Percentiles rank a stretch among this genome's conserved stretches.
These are phyloP conservation scores for Exophiala sp. DNA, from an alignment of 2,329 filamentous ascomycete genomes.

Conservation along the genomic window DNA sequence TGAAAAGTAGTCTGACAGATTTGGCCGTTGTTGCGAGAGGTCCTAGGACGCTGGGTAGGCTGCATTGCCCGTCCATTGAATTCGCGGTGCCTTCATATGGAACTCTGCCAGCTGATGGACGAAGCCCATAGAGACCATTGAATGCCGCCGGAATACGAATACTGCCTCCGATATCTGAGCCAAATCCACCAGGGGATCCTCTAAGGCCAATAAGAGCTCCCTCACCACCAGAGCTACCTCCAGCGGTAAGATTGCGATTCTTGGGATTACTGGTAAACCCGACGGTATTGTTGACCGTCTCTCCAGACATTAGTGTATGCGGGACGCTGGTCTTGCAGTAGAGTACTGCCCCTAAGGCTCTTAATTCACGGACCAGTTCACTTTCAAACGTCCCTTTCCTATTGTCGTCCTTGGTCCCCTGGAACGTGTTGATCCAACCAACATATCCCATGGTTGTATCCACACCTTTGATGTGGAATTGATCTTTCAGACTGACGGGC, in stretches of 20 bases:
- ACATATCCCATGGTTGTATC: constrained; percentile 57
- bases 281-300: neutral
- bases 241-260: neutral
- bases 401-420: constrained; percentile 46
- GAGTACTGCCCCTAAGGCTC: constrained; percentile 48
- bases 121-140: neutral
- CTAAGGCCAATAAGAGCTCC: neutral
- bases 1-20: neutral
- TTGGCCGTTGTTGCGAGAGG: neutral
- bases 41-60: neutral
- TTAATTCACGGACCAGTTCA: constrained; percentile 45
- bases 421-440: constrained; percentile 54
- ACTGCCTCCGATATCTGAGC: neutral
- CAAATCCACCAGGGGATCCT: neutral
- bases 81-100: neutral
- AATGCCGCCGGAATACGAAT: neutral
- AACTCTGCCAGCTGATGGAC: neutral
- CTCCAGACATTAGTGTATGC: neutral
- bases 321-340: constrained; percentile 47
- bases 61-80: neutral
- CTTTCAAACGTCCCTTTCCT: constrained; percentile 42
- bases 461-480: constrained; percentile 43
- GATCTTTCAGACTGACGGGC: constrained; percentile 49
- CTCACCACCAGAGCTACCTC: neutral
- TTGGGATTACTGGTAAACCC: neutral